These are phyloP conservation scores for Danielia oregonensis DNA, from an alignment of 805 yeast species.

Conservation along the genomic window DNA sequence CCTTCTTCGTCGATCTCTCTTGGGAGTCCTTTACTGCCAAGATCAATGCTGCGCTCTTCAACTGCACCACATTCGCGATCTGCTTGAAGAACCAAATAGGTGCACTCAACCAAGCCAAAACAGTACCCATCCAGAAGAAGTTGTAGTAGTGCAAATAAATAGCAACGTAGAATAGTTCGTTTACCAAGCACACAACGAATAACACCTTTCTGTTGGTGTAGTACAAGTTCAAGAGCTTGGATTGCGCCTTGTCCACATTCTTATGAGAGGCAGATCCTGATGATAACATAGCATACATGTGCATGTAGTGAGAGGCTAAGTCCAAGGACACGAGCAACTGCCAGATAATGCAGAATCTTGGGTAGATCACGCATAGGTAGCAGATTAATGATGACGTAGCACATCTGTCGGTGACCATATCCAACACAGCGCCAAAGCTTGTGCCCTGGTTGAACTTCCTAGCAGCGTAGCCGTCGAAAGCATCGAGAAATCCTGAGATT, in stretches of 20 bases:
- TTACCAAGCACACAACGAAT: constrained; percentile 86
- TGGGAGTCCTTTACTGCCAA: constrained; percentile 76
- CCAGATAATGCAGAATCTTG: constrained; percentile 63
- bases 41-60: constrained; percentile 77
- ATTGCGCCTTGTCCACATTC: constrained; percentile 60
- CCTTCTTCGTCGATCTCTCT: constrained; percentile 29
- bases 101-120: constrained; percentile 54
- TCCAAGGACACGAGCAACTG: constrained; percentile 83
- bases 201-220: constrained; percentile 82
- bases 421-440: constrained; percentile 91
- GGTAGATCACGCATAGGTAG: constrained; percentile 77
- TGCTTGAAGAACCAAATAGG: constrained; percentile 94
- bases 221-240: constrained; percentile 74
- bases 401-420: constrained; percentile 98
- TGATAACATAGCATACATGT: constrained; percentile 91
- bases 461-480: constrained; percentile 95
- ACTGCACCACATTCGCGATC: constrained; percentile 81
- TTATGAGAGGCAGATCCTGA: constrained; percentile 83
- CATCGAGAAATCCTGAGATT: constrained; percentile 87
- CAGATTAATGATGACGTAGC: constrained; percentile 93
- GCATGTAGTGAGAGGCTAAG: constrained; percentile 94
- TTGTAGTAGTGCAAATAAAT: constrained; percentile 73
- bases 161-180: constrained; percentile 90
- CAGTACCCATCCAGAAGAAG: constrained; percentile 56
- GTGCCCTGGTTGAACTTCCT: constrained; percentile 85